A percentile compares a stretch with the other conserved stretches of the same genome.
Conservation (phyloP, 331 rosid genomes). For the Acacia pycnantha region DNA sequence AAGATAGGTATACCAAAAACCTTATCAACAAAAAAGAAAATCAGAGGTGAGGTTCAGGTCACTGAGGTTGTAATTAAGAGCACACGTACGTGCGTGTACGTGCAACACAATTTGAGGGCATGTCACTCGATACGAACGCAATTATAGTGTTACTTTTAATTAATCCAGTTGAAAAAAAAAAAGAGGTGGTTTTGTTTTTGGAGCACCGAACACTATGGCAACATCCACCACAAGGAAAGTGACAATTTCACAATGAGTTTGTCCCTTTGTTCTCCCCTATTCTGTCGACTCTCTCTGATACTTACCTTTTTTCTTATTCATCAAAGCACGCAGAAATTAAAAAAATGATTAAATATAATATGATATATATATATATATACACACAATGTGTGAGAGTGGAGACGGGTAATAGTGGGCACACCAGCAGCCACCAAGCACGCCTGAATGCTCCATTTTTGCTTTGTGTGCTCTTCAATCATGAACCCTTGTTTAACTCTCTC, state of each 20-base stretch:
- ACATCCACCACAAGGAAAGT: background rate
- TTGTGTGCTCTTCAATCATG: background rate
- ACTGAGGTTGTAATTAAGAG: background rate
- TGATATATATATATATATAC: too few species aligned
- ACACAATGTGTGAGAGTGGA: background rate
- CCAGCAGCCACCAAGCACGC: constrained; percentile 26
- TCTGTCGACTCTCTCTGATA: background rate
- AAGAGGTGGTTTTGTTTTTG: background rate
- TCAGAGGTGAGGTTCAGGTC: background rate
- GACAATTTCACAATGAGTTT: background rate
- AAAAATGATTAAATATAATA: background rate
- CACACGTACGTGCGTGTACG: background rate
- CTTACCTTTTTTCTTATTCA: background rate
- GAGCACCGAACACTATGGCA: constrained; percentile 1
- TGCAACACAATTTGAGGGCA: constrained; percentile 1
- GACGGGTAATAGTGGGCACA: constrained; percentile 25
- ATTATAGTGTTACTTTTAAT: background rate
- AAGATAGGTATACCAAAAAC: background rate
- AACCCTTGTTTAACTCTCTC: background rate
- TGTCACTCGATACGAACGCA: background rate
- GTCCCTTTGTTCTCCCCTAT: background rate
- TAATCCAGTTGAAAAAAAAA: background rate
- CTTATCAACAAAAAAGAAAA: background rate
- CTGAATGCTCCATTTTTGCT: constrained; percentile 5
- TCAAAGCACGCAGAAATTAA: background rate